These are phyloP conservation scores for Ascochyta koolunga DNA, from an alignment of 2,329 filamentous ascomycete genomes.

Conservation along the genomic window DNA sequence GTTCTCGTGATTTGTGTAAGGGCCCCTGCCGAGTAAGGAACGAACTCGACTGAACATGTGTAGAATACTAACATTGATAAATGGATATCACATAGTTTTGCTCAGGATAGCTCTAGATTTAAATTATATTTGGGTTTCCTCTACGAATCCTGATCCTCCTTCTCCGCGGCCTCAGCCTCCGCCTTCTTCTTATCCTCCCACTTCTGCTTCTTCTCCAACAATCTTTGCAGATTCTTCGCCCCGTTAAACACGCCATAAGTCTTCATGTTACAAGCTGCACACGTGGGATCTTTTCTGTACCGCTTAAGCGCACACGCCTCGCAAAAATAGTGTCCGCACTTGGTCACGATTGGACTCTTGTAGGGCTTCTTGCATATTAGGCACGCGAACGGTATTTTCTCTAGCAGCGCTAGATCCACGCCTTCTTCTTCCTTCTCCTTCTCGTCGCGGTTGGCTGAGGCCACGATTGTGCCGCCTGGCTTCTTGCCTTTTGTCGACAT, in stretches of 20 bases:
- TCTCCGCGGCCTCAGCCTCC: slow-evolving; percentile 56
- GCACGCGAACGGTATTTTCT: slow-evolving; percentile 88
- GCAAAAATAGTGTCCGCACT: slow-evolving; percentile 96
- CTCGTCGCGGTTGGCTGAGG: slow-evolving; percentile 61
- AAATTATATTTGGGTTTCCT: neutral
- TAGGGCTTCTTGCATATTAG: slow-evolving; percentile 84
- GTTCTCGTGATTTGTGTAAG: slow-evolving; percentile 10
- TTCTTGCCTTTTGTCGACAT: slow-evolving; percentile 70
- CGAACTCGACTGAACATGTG: too few relatives aligned
- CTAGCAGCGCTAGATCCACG: slow-evolving; percentile 73
- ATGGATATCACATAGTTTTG: slow-evolving; percentile 7
- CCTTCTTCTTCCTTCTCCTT: slow-evolving; percentile 54
- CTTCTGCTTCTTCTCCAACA: slow-evolving; percentile 76
- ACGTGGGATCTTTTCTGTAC: slow-evolving; percentile 85
- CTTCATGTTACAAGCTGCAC: slow-evolving; percentile 82
- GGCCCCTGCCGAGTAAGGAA: neutral
- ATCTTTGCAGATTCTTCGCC: slow-evolving; percentile 79
- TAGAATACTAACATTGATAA: too few relatives aligned
- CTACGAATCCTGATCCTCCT: slow-evolving; percentile 26
- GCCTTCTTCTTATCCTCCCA: slow-evolving; percentile 64
- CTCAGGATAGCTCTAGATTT: neutral
- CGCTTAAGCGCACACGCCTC: slow-evolving; percentile 84
- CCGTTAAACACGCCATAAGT: slow-evolving; percentile 90
- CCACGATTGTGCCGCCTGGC: slow-evolving; percentile 58
- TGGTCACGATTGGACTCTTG: slow-evolving; percentile 80